phyloP scores from a whole-genome alignment of 2,329 filamentous ascomycete genomes.

The Botrytis sinoallii region DNA sequence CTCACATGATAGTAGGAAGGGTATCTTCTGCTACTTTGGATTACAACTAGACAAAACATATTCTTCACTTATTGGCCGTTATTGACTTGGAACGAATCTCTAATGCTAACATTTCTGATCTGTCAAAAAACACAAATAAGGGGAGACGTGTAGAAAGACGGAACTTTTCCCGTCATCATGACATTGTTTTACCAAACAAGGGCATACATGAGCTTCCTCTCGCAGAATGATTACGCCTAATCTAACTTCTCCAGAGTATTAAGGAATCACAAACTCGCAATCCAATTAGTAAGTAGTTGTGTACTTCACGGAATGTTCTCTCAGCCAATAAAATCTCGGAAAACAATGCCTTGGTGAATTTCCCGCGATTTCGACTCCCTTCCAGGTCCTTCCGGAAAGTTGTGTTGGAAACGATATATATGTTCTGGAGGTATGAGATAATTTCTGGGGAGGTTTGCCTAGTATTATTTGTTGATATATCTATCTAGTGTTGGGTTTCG shows the following conservation, averaged over 20 bases:
- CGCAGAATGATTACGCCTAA: neutral
- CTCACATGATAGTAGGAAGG: neutral
- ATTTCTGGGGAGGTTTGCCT: neutral
- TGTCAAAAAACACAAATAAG: neutral
- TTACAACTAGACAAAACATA: too few species aligned
- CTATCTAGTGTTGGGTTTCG: neutral
- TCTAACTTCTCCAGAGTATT: rapidly evolving
- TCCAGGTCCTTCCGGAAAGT: neutral
- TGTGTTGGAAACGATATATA: neutral
- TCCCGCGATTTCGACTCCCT: neutral
- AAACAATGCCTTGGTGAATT: neutral
- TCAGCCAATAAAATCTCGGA: neutral
- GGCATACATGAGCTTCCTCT: neutral
- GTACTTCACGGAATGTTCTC: neutral
- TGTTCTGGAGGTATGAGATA: neutral
- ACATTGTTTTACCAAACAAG: neutral
- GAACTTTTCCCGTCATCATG: neutral
- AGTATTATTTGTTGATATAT: neutral
- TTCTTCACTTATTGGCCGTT: neutral
- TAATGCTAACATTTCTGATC: neutral
- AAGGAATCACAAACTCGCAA: neutral
- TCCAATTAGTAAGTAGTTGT: neutral
- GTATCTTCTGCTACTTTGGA: neutral
- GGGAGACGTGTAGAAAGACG: neutral
- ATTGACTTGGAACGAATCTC: neutral